These are phyloP conservation scores for Candida pseudofarinosa DNA, from an alignment of 805 yeast genomes.

Conservation along the genomic window DNA sequence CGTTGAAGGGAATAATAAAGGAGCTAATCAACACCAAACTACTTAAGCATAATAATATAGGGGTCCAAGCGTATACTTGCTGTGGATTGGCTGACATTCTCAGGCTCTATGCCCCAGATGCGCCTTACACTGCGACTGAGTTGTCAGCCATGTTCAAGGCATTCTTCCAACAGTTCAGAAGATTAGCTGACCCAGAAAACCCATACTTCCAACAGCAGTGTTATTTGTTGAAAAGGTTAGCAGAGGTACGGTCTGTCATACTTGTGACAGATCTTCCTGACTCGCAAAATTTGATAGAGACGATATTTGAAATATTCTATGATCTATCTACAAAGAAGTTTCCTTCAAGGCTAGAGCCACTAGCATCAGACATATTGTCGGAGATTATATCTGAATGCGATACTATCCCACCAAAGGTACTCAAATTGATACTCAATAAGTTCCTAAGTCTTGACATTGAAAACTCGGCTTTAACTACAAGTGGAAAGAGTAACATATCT, in stretches of 20 bases:
- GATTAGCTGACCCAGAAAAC: conserved; percentile 50
- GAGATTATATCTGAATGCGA: conserved; percentile 73
- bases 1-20: conserved; percentile 39
- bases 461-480: conserved; percentile 19
- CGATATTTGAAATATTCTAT: conserved; percentile 61
- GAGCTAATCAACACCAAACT: conserved; percentile 59
- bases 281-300: conserved; percentile 49
- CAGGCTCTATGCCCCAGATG: conserved; percentile 82
- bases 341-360: conserved; percentile 52
- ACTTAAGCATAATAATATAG: conserved; percentile 55
- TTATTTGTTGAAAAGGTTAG: conserved; percentile 60
- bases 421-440: conserved; percentile 62
- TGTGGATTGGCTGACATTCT: conserved; percentile 75
- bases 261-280: conserved; percentile 72
- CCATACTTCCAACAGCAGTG: conserved; percentile 61
- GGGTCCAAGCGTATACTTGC: conserved; percentile 66
- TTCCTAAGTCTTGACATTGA: conserved; percentile 35
- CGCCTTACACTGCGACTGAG: conserved; percentile 70
- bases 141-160: conserved; percentile 63
- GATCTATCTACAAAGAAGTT: conserved; percentile 43
- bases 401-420: conserved; percentile 53
- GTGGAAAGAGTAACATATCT: conserved; percentile 23
- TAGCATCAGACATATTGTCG: conserved; percentile 65
- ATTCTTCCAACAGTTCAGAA: conserved; percentile 59
- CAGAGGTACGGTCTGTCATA: conserved; percentile 72